Conservation (phyloP, 208 protist species). For the Acanthamoeba sp. region DNA sequence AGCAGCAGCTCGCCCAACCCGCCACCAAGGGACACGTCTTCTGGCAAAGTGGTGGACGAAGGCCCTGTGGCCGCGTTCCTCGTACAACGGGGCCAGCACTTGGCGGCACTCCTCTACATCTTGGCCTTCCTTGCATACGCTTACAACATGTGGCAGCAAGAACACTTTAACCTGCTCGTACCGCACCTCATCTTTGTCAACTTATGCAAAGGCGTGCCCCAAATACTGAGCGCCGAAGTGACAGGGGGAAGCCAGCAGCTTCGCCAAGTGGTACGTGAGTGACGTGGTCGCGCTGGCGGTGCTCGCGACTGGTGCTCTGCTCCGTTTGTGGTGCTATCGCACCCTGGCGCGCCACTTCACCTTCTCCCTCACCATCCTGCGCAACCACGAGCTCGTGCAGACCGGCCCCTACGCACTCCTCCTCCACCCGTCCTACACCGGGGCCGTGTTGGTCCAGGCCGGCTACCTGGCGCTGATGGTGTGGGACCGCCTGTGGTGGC, state of each 20-base stretch:
- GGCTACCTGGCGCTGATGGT: background rate
- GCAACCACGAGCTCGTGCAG: constrained; percentile 45
- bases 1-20: background rate
- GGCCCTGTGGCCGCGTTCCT: background rate
- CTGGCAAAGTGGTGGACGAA: background rate
- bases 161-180: background rate
- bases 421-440: constrained; percentile 37
- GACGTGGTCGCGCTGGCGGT: background rate
- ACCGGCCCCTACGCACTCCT: constrained; percentile 34
- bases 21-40: no score
- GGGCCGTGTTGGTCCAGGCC: background rate
- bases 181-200: background rate
- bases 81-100: background rate
- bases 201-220: background rate
- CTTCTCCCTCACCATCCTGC: constrained; percentile 1
- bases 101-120: background rate
- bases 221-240: background rate
- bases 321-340: constrained; percentile 17
- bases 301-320: background rate
- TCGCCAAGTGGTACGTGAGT: background rate
- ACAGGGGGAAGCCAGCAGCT: background rate
- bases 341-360: constrained; percentile 28
- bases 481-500: constrained; percentile 35
- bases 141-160: background rate
- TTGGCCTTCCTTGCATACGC: background rate